These are phyloP conservation scores for Arachis stenosperma DNA, from an alignment of 306 rosid species.

Conservation along the genomic window DNA sequence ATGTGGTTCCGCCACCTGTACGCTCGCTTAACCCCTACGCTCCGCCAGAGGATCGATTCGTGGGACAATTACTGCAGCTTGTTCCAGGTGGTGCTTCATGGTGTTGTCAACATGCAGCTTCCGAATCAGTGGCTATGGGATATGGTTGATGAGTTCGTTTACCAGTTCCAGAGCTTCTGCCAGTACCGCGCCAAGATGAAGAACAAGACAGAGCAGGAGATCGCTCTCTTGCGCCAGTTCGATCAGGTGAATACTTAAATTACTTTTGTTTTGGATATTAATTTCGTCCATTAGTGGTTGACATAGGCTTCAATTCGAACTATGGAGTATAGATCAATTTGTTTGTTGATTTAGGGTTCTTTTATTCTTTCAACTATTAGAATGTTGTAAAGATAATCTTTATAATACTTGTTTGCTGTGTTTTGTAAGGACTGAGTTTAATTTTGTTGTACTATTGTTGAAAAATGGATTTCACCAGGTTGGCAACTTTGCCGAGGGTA, in stretches of 20 bases:
- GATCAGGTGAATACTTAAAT: slow-evolving; percentile 62
- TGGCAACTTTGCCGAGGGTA: too few species aligned
- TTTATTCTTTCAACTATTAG: too few species aligned
- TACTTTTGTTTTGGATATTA: not conserved
- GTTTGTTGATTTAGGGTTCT: too few species aligned
- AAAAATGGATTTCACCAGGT: too few species aligned
- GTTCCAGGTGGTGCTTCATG: slow-evolving; percentile 92
- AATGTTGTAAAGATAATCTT: too few species aligned
- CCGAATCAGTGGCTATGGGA: slow-evolving; percentile 99
- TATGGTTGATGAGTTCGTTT: slow-evolving; percentile 96
- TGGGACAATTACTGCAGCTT: slow-evolving; percentile 95
- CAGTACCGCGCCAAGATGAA: slow-evolving; percentile 95
- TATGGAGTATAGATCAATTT: too few species aligned
- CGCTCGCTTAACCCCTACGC: slow-evolving; percentile 84
- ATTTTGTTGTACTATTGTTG: too few species aligned
- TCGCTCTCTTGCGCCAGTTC: slow-evolving; percentile 69
- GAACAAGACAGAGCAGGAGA: slow-evolving; percentile 84
- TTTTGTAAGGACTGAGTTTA: too few species aligned
- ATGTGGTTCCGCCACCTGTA: slow-evolving; percentile 99
- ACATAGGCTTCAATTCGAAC: too few species aligned
- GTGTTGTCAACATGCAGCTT: slow-evolving; percentile 93
- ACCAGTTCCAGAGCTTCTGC: slow-evolving; percentile 97
- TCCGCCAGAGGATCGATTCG: slow-evolving; percentile 89
- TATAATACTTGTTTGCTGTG: too few species aligned
- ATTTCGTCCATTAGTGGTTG: not conserved